Conservation (phyloP, 2,329 filamentous ascomycete genomes). For the Aspergillus bombycis region DNA sequence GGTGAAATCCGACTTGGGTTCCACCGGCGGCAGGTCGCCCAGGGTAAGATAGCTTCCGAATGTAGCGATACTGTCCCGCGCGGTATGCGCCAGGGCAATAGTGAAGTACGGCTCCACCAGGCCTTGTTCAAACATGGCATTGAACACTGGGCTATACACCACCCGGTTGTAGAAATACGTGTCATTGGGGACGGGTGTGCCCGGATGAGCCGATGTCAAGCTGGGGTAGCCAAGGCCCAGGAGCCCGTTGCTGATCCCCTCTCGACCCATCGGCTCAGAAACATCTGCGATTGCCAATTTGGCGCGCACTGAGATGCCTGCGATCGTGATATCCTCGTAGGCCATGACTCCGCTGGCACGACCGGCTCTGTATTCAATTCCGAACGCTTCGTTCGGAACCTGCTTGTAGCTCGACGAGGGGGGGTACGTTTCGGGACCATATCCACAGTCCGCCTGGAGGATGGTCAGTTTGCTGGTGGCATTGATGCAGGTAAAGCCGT, state of each 20-base stretch:
- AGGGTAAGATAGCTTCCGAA: constrained; percentile 52
- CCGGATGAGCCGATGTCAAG: constrained; percentile 47
- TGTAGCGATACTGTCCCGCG: constrained; percentile 19
- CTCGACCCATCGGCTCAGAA: constrained; percentile 46
- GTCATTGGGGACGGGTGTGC: constrained; percentile 20
- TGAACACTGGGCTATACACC: constrained; percentile 56
- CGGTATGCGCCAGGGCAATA: constrained; percentile 49
- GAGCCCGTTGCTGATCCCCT: constrained; percentile 52
- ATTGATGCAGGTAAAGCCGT: constrained; percentile 40
- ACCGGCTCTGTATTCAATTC: constrained; percentile 30
- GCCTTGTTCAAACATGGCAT: constrained; percentile 51
- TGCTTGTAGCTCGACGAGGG: constrained; percentile 16
- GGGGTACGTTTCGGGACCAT: constrained; percentile 30
- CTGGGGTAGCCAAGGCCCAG: constrained; percentile 56
- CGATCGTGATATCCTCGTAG: constrained; percentile 28
- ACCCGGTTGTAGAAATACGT: constrained; percentile 29
- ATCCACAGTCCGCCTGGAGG: constrained; percentile 17
- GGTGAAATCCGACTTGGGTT: constrained; percentile 36
- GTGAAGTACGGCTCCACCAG: constrained; percentile 52
- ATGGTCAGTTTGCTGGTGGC: constrained; percentile 8
- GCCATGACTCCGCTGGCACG: constrained; percentile 27
- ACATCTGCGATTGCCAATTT: constrained; percentile 54
- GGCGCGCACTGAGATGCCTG: constrained; percentile 28
- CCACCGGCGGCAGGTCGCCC: constrained; percentile 53
- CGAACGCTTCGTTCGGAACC: constrained; percentile 26